Percentiles rank a stretch among this genome's conserved stretches.
These are phyloP conservation scores for Phytopythium oedochilum DNA, from an alignment of 352 stramenopile genomes.

Conservation along the genomic window DNA sequence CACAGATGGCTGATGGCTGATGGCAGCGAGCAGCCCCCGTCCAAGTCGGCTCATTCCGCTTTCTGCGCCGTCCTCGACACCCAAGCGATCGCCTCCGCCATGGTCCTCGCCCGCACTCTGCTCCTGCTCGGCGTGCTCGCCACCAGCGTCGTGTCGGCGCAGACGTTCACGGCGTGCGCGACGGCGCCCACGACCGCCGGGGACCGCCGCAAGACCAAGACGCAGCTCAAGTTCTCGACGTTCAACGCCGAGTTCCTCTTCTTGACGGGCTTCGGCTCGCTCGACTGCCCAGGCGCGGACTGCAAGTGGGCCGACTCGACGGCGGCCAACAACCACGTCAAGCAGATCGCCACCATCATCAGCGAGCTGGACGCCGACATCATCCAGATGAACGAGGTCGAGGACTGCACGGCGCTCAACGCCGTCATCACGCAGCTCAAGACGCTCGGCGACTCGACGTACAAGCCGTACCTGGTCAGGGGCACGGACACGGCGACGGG, in stretches of 20 bases:
- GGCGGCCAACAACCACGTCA: constrained; percentile 40
- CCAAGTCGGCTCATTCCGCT: neutral
- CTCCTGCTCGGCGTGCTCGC: constrained; percentile 12
- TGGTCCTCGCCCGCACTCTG: neutral
- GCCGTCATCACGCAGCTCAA: constrained; percentile 43
- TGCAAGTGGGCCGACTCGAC: constrained; percentile 46
- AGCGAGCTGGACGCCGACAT: constrained; percentile 54
- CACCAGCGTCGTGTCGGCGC: constrained; percentile 10
- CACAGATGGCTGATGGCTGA: too few species aligned
- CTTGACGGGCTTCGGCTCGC: constrained; percentile 29
- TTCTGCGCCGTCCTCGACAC: constrained; percentile 1
- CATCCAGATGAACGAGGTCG: constrained; percentile 61
- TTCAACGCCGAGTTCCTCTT: constrained; percentile 68
- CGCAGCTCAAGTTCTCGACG: constrained; percentile 56
- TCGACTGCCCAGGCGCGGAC: constrained; percentile 39
- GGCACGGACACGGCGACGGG: constrained; percentile 60
- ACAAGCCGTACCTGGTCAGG: constrained; percentile 58
- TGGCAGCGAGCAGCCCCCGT: too few species aligned
- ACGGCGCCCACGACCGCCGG: constrained; percentile 29
- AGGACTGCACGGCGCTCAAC: constrained; percentile 47
- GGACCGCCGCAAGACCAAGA: constrained; percentile 40
- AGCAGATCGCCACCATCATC: constrained; percentile 45
- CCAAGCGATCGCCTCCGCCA: neutral
- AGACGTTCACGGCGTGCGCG: constrained; percentile 37
- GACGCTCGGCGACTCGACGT: constrained; percentile 41